Base-by-base conservation (phyloP, 805 yeast species). In the Myxozyma lipomycoides region DNA sequence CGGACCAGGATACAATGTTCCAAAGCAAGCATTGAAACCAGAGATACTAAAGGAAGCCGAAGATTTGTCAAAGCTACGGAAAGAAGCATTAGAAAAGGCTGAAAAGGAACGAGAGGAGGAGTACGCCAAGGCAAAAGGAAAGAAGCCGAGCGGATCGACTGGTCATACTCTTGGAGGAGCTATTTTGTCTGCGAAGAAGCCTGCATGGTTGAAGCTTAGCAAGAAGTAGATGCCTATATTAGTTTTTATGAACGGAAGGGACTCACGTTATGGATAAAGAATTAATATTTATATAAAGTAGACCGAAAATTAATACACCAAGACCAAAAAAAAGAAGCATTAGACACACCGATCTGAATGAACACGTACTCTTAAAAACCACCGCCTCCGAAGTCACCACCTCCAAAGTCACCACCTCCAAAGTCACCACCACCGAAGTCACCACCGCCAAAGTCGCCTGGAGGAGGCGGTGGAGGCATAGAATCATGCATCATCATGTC, bases 401-500 rank as follows among this genome's bases (percentile, higher is more conserved):
- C 70, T 7, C 63, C 65, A 25, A 58, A 60, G 25, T 48, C 61
- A 35, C 60, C 64, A 48, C 60, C 62, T 35, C 71, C 74, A n/a
- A 54, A 47, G 40, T 60, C 65, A 47, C 63, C 63, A 19, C 68
- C 68, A 39, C 60, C 63, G 30, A 58, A 56, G 38, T 59, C 63
- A 18, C 34, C 51, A n/a, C 42, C 51, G 35, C 25, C 53, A 12
- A 15, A 6, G 41, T 64, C 68, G 72, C 59, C 73, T 66, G 62
- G 70, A 15, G 6, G 21, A 7, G 9, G 6, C 59, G 62, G 70
- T 56, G 52, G 70, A 62, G 49, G 63, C 60, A 48, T 66, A 45
- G 53, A 63, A 51, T 48, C 64, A 39, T 64, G 64, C 40, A 65
- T 64, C 52, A 79, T 58, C 40, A 76, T 76, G 34, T 73, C 69